Evolutionary conservation across 202 grass and related monocot genomes (phyloP), one percentile per base, ranked within the genome.

Genomic region (Alloteropsis angusta): DNA sequence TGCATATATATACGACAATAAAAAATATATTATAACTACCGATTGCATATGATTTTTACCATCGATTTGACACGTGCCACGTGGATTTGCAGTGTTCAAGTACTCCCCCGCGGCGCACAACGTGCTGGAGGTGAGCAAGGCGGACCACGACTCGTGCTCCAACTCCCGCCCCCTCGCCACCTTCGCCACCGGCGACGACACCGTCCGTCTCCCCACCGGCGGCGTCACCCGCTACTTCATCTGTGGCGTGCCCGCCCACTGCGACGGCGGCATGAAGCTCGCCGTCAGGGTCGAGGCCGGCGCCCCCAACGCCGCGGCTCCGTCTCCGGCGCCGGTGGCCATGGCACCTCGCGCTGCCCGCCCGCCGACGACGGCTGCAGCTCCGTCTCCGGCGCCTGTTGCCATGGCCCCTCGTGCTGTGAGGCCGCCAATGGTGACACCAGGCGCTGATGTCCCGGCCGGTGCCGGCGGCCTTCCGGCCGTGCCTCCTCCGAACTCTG

Each of bases 151-250:
- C 68, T 6, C 78, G 0, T 93, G 87, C 84, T 58, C 66, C 45
- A 7, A 1, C 16, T 44, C 67, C 56, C 76, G n/a, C 17, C 47
- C 86, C 9, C 9, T 89, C 60, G 65, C 18, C 4, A 21, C 68
- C 2, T 46, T 39, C 68, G 19, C 4, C 16, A 57, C 66, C 30
- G 90, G 87, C 54, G 48, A 79, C 67, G 85, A 86, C 42, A 15
- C 35, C 38, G 18, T 93, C 55, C 7, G 68, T 0, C 71, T 92
- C 10, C n/a, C 56, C 16, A 13, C 71, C 44, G 16, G 30, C 17
- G 90, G 83, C 21, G 59, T 65, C 75, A 84, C 60, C 4, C 53
- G 65, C 11, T 92, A 88, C 72, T 92, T 92, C 86, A 81, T 92
- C 72, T 92, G 86, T 34, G 71, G 83, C 13, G 57, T 75, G 0